phyloP scores from a whole-genome alignment of 306 rosid species.

The Vigna radiata region DNA sequence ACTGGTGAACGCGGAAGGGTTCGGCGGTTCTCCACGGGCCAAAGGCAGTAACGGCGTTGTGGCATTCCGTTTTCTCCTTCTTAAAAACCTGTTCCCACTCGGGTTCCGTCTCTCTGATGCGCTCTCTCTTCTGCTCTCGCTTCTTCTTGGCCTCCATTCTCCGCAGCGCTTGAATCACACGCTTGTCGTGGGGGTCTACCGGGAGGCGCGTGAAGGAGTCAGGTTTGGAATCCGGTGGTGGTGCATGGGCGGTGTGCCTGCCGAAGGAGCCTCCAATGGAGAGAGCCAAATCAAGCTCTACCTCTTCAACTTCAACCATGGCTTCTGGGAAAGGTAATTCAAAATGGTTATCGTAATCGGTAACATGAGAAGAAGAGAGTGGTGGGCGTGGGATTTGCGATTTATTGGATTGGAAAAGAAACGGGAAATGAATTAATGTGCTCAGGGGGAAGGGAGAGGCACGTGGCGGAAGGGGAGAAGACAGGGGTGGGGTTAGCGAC shows the following conservation, averaged over 20 bases:
- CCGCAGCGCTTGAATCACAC: conserved; percentile 18
- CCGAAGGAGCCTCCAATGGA: conserved; percentile 67
- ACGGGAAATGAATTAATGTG: too few relatives aligned
- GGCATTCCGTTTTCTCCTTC: conserved; percentile 6
- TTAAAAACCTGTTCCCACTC: conserved; percentile 14
- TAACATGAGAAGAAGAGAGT: too few relatives aligned
- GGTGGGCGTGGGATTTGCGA: too few relatives aligned
- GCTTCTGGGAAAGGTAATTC: too few relatives aligned
- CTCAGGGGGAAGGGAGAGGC: neutral
- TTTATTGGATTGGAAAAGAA: too few relatives aligned
- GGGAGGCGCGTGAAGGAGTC: neutral
- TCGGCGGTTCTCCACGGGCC: neutral
- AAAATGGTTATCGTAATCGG: too few relatives aligned
- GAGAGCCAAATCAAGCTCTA: conserved; percentile 72
- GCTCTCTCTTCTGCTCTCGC: neutral
- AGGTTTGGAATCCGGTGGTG: conserved; percentile 17
- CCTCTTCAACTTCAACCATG: conserved; percentile 56
- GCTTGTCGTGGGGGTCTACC: neutral
- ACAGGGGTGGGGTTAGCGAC: conserved; percentile 43
- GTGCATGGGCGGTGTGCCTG: conserved; percentile 33
- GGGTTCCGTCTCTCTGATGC: conserved; percentile 10
- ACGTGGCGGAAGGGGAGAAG: conserved; percentile 49
- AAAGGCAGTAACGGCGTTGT: neutral
- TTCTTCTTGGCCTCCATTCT: conserved; percentile 41
- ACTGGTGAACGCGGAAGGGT: conserved; percentile 22